Evolutionary conservation across 164 flowering plant genomes (phyloP).

Genomic region (Piper longum): DNA sequence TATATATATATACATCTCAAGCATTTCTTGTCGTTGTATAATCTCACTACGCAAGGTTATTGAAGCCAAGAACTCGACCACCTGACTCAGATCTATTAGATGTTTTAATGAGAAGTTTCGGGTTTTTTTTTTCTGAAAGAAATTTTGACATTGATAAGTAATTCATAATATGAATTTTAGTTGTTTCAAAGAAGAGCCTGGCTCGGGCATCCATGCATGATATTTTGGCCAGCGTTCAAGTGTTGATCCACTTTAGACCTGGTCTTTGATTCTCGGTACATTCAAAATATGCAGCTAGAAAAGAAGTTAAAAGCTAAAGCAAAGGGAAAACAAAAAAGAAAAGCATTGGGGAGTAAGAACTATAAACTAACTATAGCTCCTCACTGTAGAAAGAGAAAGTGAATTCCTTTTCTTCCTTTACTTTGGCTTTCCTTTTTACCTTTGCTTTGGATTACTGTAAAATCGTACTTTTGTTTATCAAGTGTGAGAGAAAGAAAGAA

Average conservation of each 20-base stretch:
- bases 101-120: too few species aligned
- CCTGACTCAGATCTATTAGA: too few species aligned
- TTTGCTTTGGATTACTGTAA: neutral
- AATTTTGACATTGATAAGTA: too few species aligned
- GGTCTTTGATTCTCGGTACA: neutral
- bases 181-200: neutral
- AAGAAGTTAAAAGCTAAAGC: neutral
- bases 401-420: neutral
- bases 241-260: neutral
- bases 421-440: neutral
- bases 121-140: too few species aligned
- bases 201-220: neutral
- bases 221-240: neutral
- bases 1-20: too few species aligned
- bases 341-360: neutral
- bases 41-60: too few species aligned
- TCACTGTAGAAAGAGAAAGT: neutral
- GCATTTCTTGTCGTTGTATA: too few species aligned
- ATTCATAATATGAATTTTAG: too few species aligned
- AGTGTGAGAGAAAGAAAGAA: neutral
- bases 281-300: neutral
- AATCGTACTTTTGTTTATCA: neutral
- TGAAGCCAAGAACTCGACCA: too few species aligned
- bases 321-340: neutral
- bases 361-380: too few species aligned